These are phyloP conservation scores for Pythium diclinum DNA, from an alignment of 352 stramenopile genomes.

Conservation along the genomic window DNA sequence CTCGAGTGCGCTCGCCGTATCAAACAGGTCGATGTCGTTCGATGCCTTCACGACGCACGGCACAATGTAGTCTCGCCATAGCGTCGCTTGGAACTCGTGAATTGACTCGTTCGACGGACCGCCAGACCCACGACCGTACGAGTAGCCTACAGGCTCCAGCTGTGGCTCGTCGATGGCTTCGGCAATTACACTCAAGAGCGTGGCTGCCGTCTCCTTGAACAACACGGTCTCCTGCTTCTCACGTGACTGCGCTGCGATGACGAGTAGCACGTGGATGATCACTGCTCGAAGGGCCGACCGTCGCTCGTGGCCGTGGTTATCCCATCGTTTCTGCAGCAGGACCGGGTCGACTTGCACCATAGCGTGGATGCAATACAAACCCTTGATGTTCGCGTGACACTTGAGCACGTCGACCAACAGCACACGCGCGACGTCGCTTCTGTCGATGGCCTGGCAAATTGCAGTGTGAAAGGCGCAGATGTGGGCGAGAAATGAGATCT, in stretches of 20 bases:
- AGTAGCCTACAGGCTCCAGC: conserved; percentile 5
- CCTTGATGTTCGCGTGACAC: conserved; percentile 39
- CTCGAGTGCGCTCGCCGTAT: conserved; percentile 16
- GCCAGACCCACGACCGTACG: conserved; percentile 11
- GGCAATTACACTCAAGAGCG: conserved; percentile 39
- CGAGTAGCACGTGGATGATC: conserved; percentile 31
- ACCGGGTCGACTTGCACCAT: conserved; percentile 40
- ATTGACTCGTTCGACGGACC: conserved; percentile 1
- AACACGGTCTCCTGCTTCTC: conserved; percentile 33
- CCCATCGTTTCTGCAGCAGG: conserved; percentile 34
- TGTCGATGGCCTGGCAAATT: conserved; percentile 30
- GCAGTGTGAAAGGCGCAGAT: conserved; percentile 36
- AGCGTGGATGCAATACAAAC: conserved; percentile 34
- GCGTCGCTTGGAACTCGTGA: not conserved
- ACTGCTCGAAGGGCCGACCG: conserved; percentile 29
- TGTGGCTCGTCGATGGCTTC: conserved; percentile 26
- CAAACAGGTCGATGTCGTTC: conserved; percentile 8
- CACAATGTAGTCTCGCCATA: conserved; percentile 14
- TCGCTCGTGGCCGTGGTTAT: conserved; percentile 28
- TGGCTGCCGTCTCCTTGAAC: conserved; percentile 31
- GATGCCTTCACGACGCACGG: not conserved
- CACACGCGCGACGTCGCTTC: conserved; percentile 31
- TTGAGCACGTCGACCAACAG: conserved; percentile 46
- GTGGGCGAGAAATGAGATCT: conserved; percentile 44
- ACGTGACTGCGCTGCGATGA: conserved; percentile 26